Conservation (phyloP, 257 asterid genomes). For the Handroanthus guayacan region DNA sequence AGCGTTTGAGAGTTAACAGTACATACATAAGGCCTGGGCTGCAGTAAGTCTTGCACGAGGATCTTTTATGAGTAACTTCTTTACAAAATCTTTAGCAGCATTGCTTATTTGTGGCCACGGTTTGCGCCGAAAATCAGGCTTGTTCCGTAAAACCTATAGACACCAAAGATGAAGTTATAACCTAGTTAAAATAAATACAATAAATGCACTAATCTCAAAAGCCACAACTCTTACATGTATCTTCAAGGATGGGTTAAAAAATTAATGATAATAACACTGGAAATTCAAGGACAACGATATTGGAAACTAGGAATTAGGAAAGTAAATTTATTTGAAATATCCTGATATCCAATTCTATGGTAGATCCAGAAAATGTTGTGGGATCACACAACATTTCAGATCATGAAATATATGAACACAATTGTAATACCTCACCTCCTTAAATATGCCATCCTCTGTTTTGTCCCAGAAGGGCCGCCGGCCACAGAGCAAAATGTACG, state of each 20-base stretch:
- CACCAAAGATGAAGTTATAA: slow-evolving; percentile 30
- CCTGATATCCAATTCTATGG: neutral
- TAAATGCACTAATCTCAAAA: neutral
- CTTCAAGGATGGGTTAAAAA: slow-evolving; percentile 2
- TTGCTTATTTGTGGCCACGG: slow-evolving; percentile 95
- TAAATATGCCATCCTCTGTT: slow-evolving; percentile 98
- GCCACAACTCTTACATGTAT: slow-evolving; percentile 4
- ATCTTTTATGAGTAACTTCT: slow-evolving; percentile 87
- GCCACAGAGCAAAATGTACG: slow-evolving; percentile 95
- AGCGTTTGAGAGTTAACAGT: slow-evolving; percentile 25
- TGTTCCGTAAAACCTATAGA: slow-evolving; percentile 81
- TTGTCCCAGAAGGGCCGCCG: slow-evolving; percentile 99
- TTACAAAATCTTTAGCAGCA: slow-evolving; percentile 95
- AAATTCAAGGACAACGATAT: slow-evolving; percentile 16
- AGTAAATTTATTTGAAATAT: neutral
- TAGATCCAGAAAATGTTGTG: neutral
- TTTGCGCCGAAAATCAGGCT: slow-evolving; percentile 96
- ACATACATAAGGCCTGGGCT: slow-evolving; percentile 96
- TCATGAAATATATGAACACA: neutral
- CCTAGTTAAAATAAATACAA: slow-evolving; percentile 35
- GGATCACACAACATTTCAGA: neutral
- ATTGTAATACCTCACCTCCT: slow-evolving; percentile 65
- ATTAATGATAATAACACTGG: neutral
- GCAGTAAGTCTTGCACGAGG: slow-evolving; percentile 99
- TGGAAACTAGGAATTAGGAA: slow-evolving; percentile 19